phyloP scores from a whole-genome alignment of 805 yeast genomes.

The Saccharomycopsis fodiens region DNA sequence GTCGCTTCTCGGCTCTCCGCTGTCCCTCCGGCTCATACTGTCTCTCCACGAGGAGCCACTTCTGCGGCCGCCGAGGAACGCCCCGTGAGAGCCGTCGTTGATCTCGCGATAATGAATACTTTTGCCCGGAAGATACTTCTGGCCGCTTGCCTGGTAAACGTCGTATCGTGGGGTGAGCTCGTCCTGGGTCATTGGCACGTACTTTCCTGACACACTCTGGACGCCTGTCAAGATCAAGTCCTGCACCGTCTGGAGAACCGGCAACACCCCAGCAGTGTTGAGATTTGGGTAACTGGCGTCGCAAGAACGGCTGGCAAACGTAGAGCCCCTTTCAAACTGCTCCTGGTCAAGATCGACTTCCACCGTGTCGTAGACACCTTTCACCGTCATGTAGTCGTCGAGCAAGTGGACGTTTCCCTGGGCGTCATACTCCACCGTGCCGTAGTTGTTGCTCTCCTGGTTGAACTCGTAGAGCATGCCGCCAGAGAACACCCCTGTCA shows the following conservation, averaged over 20 bases:
- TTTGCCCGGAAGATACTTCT: slow-evolving; percentile 20
- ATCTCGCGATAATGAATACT: slow-evolving; percentile 25
- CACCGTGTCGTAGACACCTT: slow-evolving; percentile 36
- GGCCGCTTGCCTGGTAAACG: slow-evolving; percentile 39
- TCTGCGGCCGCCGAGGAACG: neutral
- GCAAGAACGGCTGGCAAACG: too few species aligned
- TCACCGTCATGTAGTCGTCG: slow-evolving; percentile 44
- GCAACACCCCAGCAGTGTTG: slow-evolving; percentile 38
- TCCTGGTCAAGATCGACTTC: slow-evolving; percentile 27
- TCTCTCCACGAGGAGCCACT: too few species aligned
- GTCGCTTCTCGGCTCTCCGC: too few species aligned
- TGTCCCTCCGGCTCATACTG: too few species aligned
- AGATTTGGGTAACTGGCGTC: slow-evolving; percentile 30
- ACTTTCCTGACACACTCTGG: slow-evolving; percentile 39
- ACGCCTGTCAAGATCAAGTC: slow-evolving; percentile 44
- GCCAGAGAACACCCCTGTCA: slow-evolving; percentile 76
- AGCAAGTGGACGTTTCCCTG: slow-evolving; percentile 34
- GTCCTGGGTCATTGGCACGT: slow-evolving; percentile 34
- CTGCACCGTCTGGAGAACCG: slow-evolving; percentile 32
- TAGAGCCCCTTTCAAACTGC: slow-evolving; percentile 21
- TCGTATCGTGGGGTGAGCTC: slow-evolving; percentile 38
- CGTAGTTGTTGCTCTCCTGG: slow-evolving; percentile 74
- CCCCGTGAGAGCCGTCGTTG: slow-evolving; percentile 23
- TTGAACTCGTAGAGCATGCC: slow-evolving; percentile 79
- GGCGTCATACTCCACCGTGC: slow-evolving; percentile 50